Percentiles rank a stretch among this genome's conserved stretches.
Evolutionary conservation across 805 yeast genomes (phyloP).

Genomic region (Kurtzmaniella fragi): DNA sequence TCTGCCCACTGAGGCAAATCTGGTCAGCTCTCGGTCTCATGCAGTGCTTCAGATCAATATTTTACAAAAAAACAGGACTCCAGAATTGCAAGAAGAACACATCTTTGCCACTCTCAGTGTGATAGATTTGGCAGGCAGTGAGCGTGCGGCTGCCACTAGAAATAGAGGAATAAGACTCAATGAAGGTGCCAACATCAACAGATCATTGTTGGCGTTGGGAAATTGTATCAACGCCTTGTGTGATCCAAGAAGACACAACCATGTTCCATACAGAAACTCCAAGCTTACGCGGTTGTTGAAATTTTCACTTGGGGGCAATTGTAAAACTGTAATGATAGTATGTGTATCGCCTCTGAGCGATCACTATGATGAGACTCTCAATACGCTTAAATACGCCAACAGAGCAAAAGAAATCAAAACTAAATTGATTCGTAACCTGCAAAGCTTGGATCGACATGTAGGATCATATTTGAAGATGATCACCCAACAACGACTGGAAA

Average conservation of each 20-base stretch:
- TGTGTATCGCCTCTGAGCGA: conserved; percentile 83
- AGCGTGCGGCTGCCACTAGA: conserved; percentile 84
- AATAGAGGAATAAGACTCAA: conserved; percentile 76
- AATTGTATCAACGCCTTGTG: conserved; percentile 92
- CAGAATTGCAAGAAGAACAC: conserved; percentile 62
- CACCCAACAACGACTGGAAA: conserved; percentile 71
- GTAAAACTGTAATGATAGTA: conserved; percentile 94
- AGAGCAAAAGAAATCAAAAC: conserved; percentile 90
- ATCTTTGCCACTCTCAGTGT: conserved; percentile 77
- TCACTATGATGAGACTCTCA: conserved; percentile 90
- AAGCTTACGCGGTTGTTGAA: conserved; percentile 82
- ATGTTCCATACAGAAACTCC: conserved; percentile 88
- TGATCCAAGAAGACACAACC: conserved; percentile 60
- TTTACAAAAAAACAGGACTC: conserved; percentile 52
- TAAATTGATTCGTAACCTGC: conserved; percentile 67
- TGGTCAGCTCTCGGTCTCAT: conserved; percentile 87
- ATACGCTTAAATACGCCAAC: conserved; percentile 86
- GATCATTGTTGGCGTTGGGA: conserved; percentile 82
- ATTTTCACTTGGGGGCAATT: conserved; percentile 89
- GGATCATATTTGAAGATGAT: conserved; percentile 82
- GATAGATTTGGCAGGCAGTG: conserved; percentile 93
- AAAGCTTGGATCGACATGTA: conserved; percentile 74
- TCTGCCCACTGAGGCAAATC: conserved; percentile 88
- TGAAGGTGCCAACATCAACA: conserved; percentile 93
- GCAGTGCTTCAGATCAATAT: conserved; percentile 85